A percentile compares a stretch with the other conserved stretches of the same genome.
phyloP scores from a whole-genome alignment of 2,329 filamentous ascomycete species.

The Paecilomyces fulvus region DNA sequence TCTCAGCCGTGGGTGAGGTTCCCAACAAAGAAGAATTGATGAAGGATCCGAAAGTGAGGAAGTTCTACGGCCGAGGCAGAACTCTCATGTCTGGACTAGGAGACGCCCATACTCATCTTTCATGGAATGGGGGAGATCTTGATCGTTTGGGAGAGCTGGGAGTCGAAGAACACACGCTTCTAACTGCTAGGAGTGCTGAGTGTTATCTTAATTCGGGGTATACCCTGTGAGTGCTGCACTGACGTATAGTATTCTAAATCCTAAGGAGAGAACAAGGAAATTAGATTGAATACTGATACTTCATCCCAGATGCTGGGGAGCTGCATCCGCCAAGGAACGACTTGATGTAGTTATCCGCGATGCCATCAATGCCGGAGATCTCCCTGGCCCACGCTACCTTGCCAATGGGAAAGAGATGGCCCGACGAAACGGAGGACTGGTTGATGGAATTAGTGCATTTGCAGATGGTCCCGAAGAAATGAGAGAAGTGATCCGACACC shows the following conservation, averaged over 20 bases:
- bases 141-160: constrained; percentile 33
- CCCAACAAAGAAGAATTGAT: constrained; percentile 19
- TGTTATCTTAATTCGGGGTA: constrained; percentile 43
- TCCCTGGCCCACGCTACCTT: constrained; percentile 41
- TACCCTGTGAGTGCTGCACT: constrained; percentile 31
- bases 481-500: constrained; percentile 30
- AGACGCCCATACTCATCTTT: constrained; percentile 43
- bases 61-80: constrained; percentile 33
- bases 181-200: constrained; percentile 36
- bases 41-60: constrained; percentile 24
- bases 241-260: background rate
- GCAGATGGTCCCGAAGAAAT: constrained; percentile 36
- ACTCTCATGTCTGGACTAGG: constrained; percentile 45
- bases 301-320: constrained; percentile 34
- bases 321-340: constrained; percentile 39
- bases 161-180: constrained; percentile 41
- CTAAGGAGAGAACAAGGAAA: background rate
- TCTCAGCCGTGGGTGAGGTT: constrained; percentile 26
- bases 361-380: constrained; percentile 41
- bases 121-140: constrained; percentile 41
- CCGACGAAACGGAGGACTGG: constrained; percentile 36
- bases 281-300: background rate
- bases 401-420: constrained; percentile 45
- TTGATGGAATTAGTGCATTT: constrained; percentile 35
- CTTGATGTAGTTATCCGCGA: constrained; percentile 42